Base-by-base conservation (phyloP, 371 early-diverging fungal genomes). In the Syncephalis fuscata region DNA sequence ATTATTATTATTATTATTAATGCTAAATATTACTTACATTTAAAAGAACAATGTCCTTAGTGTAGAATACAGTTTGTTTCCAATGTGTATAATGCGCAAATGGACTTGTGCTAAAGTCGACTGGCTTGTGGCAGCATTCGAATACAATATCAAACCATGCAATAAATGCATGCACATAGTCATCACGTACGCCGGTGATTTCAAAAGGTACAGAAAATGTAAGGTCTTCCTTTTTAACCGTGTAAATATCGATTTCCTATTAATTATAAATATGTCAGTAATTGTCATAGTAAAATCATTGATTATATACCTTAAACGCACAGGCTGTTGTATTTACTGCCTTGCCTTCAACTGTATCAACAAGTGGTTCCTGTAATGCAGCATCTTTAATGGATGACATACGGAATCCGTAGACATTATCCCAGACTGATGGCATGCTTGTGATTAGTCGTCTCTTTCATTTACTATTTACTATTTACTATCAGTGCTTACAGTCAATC, bases 21-120 rank as follows among this genome's bases (percentile, higher is more conserved):
- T 32, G 11, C 7, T 32, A 19, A 21, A 3, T 38, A 16, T 20
- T 7, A 27, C 36, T 50, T 50, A 50, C 59, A 60, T 74, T 71
- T 57, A 80, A 64, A 16, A 74, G 72, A 58, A 85, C 58, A n/a
- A 76, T 65, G 21, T 85, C 79, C 22, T 64, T 65, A 4, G 79
- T 77, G 64, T 89, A 90, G 55, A 97, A 93, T 23, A 92, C 80
- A 19, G 95, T 92, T 65, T 97, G 96, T 72, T 94, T 95, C 98
- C 98, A 98, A 65, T 98, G 98, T 37, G 98, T 98, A 59, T 86
- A 85, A 65, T 80, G 77, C 40, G 82, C 71, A 48, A 73, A 68
- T 4, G 95, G 92, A 2, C 59, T 54, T 53, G 98, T 98, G 50
- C 87, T 85, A 63, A 98, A 92, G 51, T 64, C 59, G 49, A 93